Percentiles rank a stretch among this genome's conserved stretches.
phyloP scores from a whole-genome alignment of 2,329 filamentous ascomycete species.

The Cladosporium sp. region DNA sequence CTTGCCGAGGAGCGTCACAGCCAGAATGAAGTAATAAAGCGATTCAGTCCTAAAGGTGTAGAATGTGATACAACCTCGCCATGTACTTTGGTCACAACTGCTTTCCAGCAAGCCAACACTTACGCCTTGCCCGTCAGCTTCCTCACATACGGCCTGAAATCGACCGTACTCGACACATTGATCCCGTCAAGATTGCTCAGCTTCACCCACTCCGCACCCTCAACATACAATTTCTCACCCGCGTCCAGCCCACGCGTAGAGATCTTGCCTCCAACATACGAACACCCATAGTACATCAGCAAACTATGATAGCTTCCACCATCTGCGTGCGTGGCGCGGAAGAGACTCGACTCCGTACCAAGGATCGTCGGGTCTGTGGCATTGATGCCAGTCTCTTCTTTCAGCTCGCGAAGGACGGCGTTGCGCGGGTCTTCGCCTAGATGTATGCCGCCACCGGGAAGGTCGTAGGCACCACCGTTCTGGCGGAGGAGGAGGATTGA shows the following conservation, averaged over 20 bases:
- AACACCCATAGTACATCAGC: slow-evolving; percentile 12
- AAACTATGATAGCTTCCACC: slow-evolving; percentile 9
- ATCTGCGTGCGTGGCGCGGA: slow-evolving; percentile 6
- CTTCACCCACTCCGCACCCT: slow-evolving; percentile 10
- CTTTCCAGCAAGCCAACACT: too few relatives aligned
- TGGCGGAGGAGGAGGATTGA: slow-evolving; percentile 5
- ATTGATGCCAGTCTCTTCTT: slow-evolving; percentile 12
- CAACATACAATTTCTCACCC: slow-evolving; percentile 4
- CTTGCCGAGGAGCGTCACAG: too few relatives aligned
- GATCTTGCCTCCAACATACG: slow-evolving; percentile 4
- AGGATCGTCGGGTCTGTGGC: neutral
- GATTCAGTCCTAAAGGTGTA: too few relatives aligned
- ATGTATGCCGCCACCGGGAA: slow-evolving; percentile 11
- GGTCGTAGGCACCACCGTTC: slow-evolving; percentile 6
- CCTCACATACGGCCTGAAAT: slow-evolving; percentile 2
- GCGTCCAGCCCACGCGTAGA: neutral
- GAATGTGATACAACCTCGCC: too few relatives aligned
- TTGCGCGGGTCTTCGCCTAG: slow-evolving; percentile 11
- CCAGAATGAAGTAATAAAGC: too few relatives aligned
- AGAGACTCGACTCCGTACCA: slow-evolving; percentile 11
- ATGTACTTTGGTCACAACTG: too few relatives aligned
- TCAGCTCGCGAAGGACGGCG: slow-evolving; percentile 10
- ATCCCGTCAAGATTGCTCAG: slow-evolving; percentile 7
- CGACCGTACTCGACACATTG: slow-evolving; percentile 9
- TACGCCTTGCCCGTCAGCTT: neutral